Evolutionary conservation across 1,139 yeast species (phyloP), one percentile per base, ranked within the genome.

Genomic region (Debaryomyces fabryi): DNA sequence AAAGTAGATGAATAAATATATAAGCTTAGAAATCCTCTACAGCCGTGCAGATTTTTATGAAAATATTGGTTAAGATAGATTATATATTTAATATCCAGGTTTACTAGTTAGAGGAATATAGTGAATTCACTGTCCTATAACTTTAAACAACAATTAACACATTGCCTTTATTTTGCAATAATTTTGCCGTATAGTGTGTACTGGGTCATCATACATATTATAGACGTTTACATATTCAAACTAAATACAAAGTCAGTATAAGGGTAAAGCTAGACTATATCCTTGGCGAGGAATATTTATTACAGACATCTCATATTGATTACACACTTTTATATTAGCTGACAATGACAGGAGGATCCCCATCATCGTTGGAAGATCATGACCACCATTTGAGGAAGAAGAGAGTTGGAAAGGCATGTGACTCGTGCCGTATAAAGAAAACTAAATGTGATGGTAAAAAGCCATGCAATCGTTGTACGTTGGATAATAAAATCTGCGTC

Each of bases 381-480:
- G 42, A 43, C 9, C 51, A 49, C 36, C 62, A 56, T 13, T 52
- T 56, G 23, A 76, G 77, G 61, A 86, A 85, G 72, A 85, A 83
- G 66, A 68, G 95, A 52, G 93, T 87, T 6, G 88, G 89, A 36
- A 86, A 86, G 61, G 95, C 95, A 5, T 87, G 95, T 58, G 93
- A 87, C 62, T 82, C 87, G 46, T 87, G 95, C 65, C 74, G 92
- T 45, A 79, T 85, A 60, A 85, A 85, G 61, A 86, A 84, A 67
- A 83, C 89, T 10, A 83, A 85, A 58, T 87, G 92, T 65, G 90
- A 87, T 56, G 95, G 95, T 15, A 78, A 81, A 53, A 85, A 85
- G 59, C 93, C 95, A 2, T 87, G 95, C 59, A 76, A 82, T 38
- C 74, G 86, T 46, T 87, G 95, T 62, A 68, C 78, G 9, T 72